A percentile compares a stretch with the other conserved stretches of the same genome.
These are phyloP conservation scores for Sungouiella thailandica DNA, from an alignment of 805 yeast genomes.

Conservation along the genomic window DNA sequence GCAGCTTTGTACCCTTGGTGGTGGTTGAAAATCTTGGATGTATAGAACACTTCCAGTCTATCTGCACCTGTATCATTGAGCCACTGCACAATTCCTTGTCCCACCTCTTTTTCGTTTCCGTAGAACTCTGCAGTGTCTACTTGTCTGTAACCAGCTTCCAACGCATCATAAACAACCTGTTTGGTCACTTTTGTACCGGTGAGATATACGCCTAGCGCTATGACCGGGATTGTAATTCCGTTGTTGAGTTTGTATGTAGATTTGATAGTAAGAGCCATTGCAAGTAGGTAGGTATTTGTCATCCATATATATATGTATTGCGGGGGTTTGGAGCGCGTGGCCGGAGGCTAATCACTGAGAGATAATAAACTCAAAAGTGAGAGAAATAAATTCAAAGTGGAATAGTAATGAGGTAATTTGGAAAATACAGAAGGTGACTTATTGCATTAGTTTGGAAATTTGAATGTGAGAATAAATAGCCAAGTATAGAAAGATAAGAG, in stretches of 20 bases:
- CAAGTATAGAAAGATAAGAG: too few species aligned
- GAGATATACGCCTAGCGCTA: conserved; percentile 47
- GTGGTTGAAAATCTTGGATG: conserved; percentile 65
- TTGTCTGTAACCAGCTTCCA: conserved; percentile 30
- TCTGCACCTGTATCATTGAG: conserved; percentile 32
- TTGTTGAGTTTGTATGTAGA: conserved; percentile 13
- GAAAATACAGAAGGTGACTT: too few species aligned
- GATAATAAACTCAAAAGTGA: too few species aligned
- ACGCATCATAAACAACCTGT: conserved; percentile 54
- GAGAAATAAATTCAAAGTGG: too few species aligned
- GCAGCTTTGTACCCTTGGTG: conserved; percentile 51
- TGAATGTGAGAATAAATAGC: too few species aligned
- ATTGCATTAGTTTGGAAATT: too few species aligned
- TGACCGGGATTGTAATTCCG: conserved; percentile 11
- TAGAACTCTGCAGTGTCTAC: conserved; percentile 13
- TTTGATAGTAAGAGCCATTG: not conserved
- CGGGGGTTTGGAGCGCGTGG: too few species aligned
- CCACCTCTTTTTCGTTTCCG: conserved; percentile 14
- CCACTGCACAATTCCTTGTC: conserved; percentile 8
- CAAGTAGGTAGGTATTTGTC: too few species aligned
- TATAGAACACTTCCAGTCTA: conserved; percentile 60
- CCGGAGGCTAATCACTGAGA: too few species aligned
- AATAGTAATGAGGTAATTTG: too few species aligned
- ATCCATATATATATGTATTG: too few species aligned
- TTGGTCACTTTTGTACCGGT: conserved; percentile 30